Percentiles rank a stretch among this genome's conserved stretches.
These are phyloP conservation scores for Brassica nigra DNA, from an alignment of 345 rosid genomes.

Conservation along the genomic window DNA sequence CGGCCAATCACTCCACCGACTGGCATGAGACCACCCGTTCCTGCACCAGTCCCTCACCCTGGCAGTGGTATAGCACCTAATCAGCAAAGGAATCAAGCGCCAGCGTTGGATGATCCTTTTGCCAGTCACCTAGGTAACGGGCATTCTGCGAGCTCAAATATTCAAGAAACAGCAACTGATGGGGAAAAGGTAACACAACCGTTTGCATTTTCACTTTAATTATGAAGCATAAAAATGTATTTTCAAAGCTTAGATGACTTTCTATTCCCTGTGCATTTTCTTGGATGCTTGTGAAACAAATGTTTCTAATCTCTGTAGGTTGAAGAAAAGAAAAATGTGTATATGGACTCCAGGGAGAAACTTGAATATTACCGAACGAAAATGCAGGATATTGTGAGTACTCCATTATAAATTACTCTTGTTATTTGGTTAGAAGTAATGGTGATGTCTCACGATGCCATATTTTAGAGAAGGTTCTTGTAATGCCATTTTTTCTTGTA, in stretches of 20 bases:
- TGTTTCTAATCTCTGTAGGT: slow-evolving; percentile 46
- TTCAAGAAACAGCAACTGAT: slow-evolving; percentile 49
- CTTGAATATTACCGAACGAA: slow-evolving; percentile 85
- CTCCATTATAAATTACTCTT: slow-evolving; percentile 31
- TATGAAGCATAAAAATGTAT: background rate
- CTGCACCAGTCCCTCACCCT: slow-evolving; percentile 47
- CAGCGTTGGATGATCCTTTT: slow-evolving; percentile 62
- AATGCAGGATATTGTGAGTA: slow-evolving; percentile 98
- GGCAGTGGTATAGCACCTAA: slow-evolving; percentile 47
- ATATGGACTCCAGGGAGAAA: slow-evolving; percentile 90
- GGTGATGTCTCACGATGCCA: background rate
- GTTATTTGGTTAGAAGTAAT: background rate
- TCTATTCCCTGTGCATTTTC: slow-evolving; percentile 18
- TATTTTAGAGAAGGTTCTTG: slow-evolving; percentile 2
- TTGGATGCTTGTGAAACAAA: slow-evolving; percentile 24
- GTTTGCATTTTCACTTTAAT: slow-evolving; percentile 14
- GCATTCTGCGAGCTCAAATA: slow-evolving; percentile 45
- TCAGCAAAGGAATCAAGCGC: slow-evolving; percentile 57
- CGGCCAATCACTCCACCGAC: slow-evolving; percentile 55
- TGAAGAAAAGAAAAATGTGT: slow-evolving; percentile 58
- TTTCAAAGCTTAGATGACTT: slow-evolving; percentile 4
- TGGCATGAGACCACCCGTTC: slow-evolving; percentile 74
- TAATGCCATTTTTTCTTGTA: slow-evolving; percentile 2
- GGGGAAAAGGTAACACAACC: slow-evolving; percentile 68
- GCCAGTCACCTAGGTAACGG: slow-evolving; percentile 51